Base-by-base conservation (phyloP, 768 basidiomycete genomes). In the Rhizopogon roseolus region DNA sequence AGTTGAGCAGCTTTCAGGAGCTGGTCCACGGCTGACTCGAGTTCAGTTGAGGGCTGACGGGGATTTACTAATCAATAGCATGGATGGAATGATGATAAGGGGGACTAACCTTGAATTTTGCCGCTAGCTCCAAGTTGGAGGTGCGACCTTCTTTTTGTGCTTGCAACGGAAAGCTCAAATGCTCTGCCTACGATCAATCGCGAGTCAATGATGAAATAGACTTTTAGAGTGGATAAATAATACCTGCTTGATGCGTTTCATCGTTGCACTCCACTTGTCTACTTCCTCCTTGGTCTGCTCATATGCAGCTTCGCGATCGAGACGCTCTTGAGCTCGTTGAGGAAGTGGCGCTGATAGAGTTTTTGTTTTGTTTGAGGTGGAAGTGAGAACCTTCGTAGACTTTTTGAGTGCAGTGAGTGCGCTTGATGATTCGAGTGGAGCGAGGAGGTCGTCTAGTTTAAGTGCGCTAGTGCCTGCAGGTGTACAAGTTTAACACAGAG, bases 271-370 rank as follows among this genome's bases (percentile, higher is more conserved):
- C 97, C 96, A 98, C 74, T 96, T 97, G 58, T 90, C 84, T 2
- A 96, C 88, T 67, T 98, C 95, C 57, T 82, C 80, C 65, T 91
- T 93, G 4, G 95, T 98, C 69, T 90, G 81, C 62, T 94, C 93
- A 65, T 96, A 97, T 0, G 96, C 96, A 7, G 94, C 96, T 65
- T 93, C 86, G 46, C 96, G 85, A 60, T 97, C 93, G 1, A 98
- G 73, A 41, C 90, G 86, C 56, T 97, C 94, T 66, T 97, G 91
- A 0, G 86, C 81, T 32, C 93, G 81, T 19, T 86, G 85, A 8
- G 93, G 93, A 0, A 99, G 74, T 0, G 96, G 96, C 0, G 91
- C 92, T 4, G 91, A 72, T 6, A 96, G 76, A 0, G 87, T 76
- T 56, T 79, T 77, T 22, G 71, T 75, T 62, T 86, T 86, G 36